A percentile compares a stretch with the other conserved stretches of the same genome.
Evolutionary conservation across 2,329 filamentous ascomycete genomes (phyloP).

Genomic region (Beauveria asiatica): DNA sequence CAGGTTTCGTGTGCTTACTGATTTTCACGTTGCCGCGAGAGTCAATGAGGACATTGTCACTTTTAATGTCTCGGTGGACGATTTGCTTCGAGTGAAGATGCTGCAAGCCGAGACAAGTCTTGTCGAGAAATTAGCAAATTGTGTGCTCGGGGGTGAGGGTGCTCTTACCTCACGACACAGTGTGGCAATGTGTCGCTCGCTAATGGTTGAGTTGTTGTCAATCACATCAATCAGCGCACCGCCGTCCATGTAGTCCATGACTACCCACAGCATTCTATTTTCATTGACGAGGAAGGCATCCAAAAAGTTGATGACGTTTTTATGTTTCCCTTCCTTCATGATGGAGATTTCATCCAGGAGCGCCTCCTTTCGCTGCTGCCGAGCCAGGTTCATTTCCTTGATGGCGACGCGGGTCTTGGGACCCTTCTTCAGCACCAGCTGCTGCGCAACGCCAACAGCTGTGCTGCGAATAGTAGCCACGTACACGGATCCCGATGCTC

Average conservation of each 20-base stretch:
- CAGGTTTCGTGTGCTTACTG: too few relatives aligned
- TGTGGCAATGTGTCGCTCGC: conserved; percentile 93
- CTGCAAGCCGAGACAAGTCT: conserved; percentile 92
- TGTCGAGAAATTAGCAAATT: conserved; percentile 18
- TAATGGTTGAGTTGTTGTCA: conserved; percentile 90
- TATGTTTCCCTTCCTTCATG: conserved; percentile 98
- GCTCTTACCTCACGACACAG: conserved; percentile 82
- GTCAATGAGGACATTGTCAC: conserved; percentile 93
- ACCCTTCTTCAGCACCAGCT: conserved; percentile 71
- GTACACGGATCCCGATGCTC: conserved; percentile 97
- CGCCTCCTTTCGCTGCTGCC: conserved; percentile 93
- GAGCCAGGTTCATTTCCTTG: conserved; percentile 98
- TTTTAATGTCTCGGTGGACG: conserved; percentile 98
- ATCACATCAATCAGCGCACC: conserved; percentile 96
- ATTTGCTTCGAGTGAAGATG: conserved; percentile 94
- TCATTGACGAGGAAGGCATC: conserved; percentile 95
- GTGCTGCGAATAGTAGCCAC: conserved; percentile 90
- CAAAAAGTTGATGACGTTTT: conserved; percentile 97
- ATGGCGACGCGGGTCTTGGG: conserved; percentile 86
- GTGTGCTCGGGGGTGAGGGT: not conserved
- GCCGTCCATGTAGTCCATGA: conserved; percentile 99
- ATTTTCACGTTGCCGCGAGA: conserved; percentile 95
- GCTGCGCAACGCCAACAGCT: conserved; percentile 71
- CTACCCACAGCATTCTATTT: conserved; percentile 93
- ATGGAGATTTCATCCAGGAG: conserved; percentile 99